phyloP scores from a whole-genome alignment of 306 rosid genomes.

The Dalbergia cultrata region DNA sequence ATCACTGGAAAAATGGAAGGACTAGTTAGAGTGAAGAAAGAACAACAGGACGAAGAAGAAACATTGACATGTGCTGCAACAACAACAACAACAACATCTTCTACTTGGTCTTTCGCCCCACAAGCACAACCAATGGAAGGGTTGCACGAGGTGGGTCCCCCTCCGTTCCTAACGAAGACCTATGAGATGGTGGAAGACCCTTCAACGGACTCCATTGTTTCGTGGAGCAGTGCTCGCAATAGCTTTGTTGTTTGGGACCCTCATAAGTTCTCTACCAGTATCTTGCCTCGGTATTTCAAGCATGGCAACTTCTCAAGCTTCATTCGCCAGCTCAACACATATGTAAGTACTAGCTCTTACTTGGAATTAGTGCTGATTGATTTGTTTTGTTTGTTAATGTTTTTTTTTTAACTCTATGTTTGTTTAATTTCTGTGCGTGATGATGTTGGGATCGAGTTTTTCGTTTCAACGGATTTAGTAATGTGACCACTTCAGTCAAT shows the following conservation, averaged over 20 bases:
- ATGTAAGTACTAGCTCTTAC: not conserved
- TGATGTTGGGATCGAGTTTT: too few species aligned
- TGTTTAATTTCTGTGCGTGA: too few species aligned
- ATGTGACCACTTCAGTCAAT: too few species aligned
- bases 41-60: not conserved
- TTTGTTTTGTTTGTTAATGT: too few species aligned
- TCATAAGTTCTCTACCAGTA: not conserved
- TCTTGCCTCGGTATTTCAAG: not conserved
- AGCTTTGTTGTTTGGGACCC: not conserved
- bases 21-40: not conserved
- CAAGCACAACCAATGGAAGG: not conserved
- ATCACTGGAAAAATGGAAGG: not conserved
- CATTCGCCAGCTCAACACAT: conserved; percentile 2
- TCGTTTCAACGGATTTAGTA: too few species aligned
- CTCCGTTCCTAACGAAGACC: not conserved
- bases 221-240: not conserved
- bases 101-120: too few species aligned
- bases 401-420: too few species aligned
- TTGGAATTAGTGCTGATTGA: not conserved
- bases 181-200: not conserved
- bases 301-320: not conserved
- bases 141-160: not conserved
- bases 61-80: not conserved
- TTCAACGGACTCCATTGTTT: not conserved
- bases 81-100: too few species aligned